Evolutionary conservation across 1,284 basidiomycete genomes (phyloP).

Genomic region (Papiliotrema flavescens): DNA sequence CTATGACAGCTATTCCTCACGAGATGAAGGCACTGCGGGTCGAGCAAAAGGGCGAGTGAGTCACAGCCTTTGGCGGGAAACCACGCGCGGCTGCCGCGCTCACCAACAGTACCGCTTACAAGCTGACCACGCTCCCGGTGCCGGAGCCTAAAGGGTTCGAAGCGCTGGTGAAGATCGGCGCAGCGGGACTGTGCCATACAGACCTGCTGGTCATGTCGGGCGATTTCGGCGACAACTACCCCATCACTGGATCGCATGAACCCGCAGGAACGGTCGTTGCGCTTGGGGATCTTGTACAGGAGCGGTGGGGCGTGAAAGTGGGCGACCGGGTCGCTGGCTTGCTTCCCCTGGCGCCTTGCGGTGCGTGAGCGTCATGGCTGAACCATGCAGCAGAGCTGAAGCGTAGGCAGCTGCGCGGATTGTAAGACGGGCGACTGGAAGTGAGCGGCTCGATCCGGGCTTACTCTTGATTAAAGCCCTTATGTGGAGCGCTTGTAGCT

Average conservation of each 20-base stretch:
- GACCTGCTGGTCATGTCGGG: conserved; percentile 22
- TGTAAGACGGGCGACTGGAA: conserved; percentile 18
- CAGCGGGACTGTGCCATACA: conserved; percentile 28
- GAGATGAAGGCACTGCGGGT: conserved; percentile 1
- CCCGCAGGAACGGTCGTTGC: conserved; percentile 24
- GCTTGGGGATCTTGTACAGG: conserved; percentile 12
- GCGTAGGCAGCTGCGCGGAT: conserved; percentile 16
- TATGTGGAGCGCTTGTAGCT: no score
- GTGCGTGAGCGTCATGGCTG: conserved; percentile 6
- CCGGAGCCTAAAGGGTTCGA: conserved; percentile 10
- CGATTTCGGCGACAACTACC: conserved; percentile 4
- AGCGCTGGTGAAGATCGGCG: conserved; percentile 17
- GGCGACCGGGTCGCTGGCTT: conserved; percentile 23
- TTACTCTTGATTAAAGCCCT: no score
- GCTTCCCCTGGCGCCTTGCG: conserved; percentile 15
- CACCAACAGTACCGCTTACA: conserved; percentile 12
- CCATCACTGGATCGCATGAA: conserved; percentile 26
- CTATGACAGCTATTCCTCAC: neutral
- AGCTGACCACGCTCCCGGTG: conserved; percentile 11
- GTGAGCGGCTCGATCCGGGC: no score
- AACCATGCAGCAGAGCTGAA: neutral
- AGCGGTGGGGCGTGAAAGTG: conserved; percentile 7
- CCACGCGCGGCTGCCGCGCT: neutral
- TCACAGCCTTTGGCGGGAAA: neutral
- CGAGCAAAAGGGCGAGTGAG: conserved; percentile 1